phyloP scores from a whole-genome alignment of 306 rosid genomes.

The Medicago arabica region DNA sequence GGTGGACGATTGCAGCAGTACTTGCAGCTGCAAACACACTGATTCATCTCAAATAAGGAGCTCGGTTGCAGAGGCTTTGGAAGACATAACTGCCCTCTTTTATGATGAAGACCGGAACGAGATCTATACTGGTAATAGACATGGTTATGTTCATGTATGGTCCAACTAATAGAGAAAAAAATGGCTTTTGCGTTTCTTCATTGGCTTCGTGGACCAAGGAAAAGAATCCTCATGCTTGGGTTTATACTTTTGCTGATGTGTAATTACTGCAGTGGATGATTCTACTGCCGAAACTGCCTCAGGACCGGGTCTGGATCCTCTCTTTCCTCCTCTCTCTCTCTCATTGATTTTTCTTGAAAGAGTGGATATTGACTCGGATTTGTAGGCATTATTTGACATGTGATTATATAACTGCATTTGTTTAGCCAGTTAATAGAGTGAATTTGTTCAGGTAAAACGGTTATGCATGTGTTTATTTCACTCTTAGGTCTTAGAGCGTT shows the following conservation, averaged over 20 bases:
- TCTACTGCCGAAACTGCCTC: constrained; percentile 37
- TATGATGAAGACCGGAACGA: constrained; percentile 93
- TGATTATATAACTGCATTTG: constrained; percentile 23
- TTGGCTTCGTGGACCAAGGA: constrained; percentile 17
- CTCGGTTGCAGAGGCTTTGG: constrained; percentile 86
- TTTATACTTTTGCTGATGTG: constrained; percentile 22
- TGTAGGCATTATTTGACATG: constrained; percentile 37
- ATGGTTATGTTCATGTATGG: constrained; percentile 93
- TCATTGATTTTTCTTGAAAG: too few relatives aligned
- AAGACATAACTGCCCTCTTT: constrained; percentile 88
- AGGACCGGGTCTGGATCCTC: neutral
- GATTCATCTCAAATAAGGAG: constrained; percentile 59
- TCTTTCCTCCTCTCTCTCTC: too few relatives aligned
- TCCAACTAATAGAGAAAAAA: constrained; percentile 59
- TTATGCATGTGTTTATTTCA: constrained; percentile 18
- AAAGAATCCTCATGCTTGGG: constrained; percentile 5
- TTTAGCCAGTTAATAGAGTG: constrained; percentile 25
- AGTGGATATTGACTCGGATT: too few relatives aligned
- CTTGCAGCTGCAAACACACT: constrained; percentile 53
- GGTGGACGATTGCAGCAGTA: constrained; percentile 48
- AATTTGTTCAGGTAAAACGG: neutral
- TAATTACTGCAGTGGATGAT: constrained; percentile 28
- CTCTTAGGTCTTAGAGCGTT: neutral
- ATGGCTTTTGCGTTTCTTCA: constrained; percentile 2
- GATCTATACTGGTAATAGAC: constrained; percentile 85